Conservation (phyloP, 805 yeast species). For the Hanseniaspora pseudoguilliermondii region DNA sequence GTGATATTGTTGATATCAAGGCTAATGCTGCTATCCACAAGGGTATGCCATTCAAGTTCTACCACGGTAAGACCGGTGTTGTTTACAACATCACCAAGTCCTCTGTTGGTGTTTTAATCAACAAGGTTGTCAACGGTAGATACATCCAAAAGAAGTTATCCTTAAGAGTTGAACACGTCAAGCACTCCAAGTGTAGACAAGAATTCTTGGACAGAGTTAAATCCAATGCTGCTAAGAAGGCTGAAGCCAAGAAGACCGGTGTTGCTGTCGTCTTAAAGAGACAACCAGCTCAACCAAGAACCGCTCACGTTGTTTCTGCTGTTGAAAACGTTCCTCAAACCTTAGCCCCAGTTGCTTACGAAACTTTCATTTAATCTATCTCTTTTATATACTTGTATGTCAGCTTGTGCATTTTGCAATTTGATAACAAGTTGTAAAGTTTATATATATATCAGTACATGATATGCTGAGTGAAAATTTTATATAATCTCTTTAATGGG, state of each 20-base stretch:
- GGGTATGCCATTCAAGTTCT: slow-evolving; percentile 99
- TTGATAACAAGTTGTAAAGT: not conserved
- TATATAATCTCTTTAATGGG: not conserved
- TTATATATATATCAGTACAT: slow-evolving; percentile 8
- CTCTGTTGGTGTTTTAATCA: slow-evolving; percentile 93
- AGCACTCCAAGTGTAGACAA: slow-evolving; percentile 99
- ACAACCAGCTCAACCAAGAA: slow-evolving; percentile 98
- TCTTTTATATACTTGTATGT: slow-evolving; percentile 11
- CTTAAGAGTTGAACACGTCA: slow-evolving; percentile 96
- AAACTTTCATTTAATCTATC: slow-evolving; percentile 81
- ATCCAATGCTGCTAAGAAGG: slow-evolving; percentile 84
- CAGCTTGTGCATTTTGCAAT: not conserved
- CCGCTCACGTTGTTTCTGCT: slow-evolving; percentile 70
- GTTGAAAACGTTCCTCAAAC: slow-evolving; percentile 83
- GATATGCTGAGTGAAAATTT: not conserved
- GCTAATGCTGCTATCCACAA: slow-evolving; percentile 98
- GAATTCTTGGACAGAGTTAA: slow-evolving; percentile 98
- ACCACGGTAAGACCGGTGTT: slow-evolving; percentile 99
- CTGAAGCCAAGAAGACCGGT: slow-evolving; percentile 92
- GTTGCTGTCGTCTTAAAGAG: slow-evolving; percentile 86
- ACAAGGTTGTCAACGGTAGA: slow-evolving; percentile 98
- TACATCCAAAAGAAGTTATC: slow-evolving; percentile 97
- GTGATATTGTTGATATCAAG: slow-evolving; percentile 98
- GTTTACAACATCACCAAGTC: slow-evolving; percentile 97
- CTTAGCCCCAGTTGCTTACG: slow-evolving; percentile 98